Evolutionary conservation across 1,139 yeast species (phyloP).

Genomic region (Komagataea norvegica): DNA sequence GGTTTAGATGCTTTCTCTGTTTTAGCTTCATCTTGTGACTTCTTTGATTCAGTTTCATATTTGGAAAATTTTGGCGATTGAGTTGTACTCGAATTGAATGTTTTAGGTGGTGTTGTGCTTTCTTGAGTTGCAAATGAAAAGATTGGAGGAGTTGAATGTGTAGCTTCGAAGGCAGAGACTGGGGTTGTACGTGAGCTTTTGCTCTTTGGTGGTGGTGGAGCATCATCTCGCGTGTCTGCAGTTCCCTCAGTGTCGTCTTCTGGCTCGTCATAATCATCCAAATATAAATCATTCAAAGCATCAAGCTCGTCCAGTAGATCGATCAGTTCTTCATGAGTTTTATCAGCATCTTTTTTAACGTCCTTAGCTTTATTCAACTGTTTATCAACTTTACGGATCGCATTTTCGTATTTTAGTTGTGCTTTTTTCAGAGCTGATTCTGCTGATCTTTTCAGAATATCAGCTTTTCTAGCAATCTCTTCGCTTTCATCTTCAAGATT

Average conservation of each 20-base stretch:
- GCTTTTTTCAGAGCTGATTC: constrained; percentile 17
- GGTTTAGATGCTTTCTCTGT: no score
- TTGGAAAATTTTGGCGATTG: no score
- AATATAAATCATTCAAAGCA: constrained; percentile 2
- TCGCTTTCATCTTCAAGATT: constrained; percentile 8
- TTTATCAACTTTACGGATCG: constrained; percentile 8
- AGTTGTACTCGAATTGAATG: no score
- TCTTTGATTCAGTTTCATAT: no score
- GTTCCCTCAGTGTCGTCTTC: constrained; percentile 1
- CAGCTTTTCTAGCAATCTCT: constrained; percentile 7
- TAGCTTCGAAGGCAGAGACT: no score
- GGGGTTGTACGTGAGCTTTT: no score
- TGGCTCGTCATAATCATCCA: constrained; percentile 7
- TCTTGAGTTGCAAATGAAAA: no score
- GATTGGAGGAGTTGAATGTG: no score
- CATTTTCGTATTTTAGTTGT: constrained; percentile 13
- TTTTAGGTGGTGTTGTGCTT: no score
- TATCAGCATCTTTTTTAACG: constrained; percentile 6
- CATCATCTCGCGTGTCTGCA: constrained; percentile 1
- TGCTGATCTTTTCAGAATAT: constrained; percentile 13
- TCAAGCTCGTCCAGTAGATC: constrained; percentile 8
- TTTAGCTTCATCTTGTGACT: no score
- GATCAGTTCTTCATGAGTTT: constrained; percentile 6
- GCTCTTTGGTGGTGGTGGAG: no score
- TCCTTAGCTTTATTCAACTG: constrained; percentile 8